phyloP scores from a whole-genome alignment of 257 asterid genomes.

The Solanum tarapatanum region DNA sequence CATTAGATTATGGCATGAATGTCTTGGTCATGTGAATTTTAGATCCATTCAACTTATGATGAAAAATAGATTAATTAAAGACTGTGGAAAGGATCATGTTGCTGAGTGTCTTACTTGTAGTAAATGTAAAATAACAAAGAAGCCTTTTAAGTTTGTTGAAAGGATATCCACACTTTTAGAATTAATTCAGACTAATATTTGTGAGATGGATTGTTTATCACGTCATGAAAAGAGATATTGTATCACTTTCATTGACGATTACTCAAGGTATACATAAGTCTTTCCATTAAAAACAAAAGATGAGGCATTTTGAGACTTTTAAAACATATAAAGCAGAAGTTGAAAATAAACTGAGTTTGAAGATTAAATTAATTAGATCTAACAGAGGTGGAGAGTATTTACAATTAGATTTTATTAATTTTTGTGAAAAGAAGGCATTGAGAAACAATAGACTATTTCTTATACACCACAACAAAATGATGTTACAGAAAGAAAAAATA shows the following conservation, averaged over 20 bases:
- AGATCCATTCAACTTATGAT: background rate
- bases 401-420: too few relatives aligned
- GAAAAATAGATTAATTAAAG: background rate
- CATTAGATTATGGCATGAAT: background rate
- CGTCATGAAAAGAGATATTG: background rate
- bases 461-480: background rate
- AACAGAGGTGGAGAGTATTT: background rate
- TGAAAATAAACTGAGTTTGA: background rate
- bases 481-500: background rate
- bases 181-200: too few relatives aligned
- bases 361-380: background rate
- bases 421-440: background rate
- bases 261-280: background rate
- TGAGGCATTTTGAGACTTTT: background rate
- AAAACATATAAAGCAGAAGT: too few relatives aligned
- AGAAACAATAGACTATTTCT: background rate
- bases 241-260: background rate
- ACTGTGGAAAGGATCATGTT: background rate
- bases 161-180: background rate
- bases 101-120: background rate
- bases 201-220: background rate
- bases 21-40: background rate
- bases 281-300: background rate
- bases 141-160: background rate
- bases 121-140: background rate